Conservation (phyloP, 768 basidiomycete genomes). For the Lepiota brunneoincarnata region DNA sequence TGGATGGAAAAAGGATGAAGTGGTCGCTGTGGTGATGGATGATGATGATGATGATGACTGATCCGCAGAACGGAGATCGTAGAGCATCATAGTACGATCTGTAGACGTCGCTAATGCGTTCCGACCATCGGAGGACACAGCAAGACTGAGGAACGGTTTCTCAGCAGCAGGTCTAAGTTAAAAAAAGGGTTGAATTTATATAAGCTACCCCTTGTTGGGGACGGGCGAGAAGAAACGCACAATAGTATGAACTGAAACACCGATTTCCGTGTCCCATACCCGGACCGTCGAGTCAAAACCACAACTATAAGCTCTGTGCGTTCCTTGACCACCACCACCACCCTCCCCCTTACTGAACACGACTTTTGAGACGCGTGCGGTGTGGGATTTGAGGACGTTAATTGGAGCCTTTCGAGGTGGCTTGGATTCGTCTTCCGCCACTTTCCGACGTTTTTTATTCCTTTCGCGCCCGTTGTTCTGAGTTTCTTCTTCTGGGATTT, state of each 20-base stretch:
- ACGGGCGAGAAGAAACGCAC: conserved; percentile 45
- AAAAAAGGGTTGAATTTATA: too few relatives aligned
- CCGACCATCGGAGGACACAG: conserved; percentile 39
- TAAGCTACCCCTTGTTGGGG: too few relatives aligned
- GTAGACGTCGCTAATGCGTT: conserved; percentile 63
- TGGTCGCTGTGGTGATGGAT: conserved; percentile 15
- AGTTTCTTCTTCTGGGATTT: conserved; percentile 55
- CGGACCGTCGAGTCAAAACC: conserved; percentile 91
- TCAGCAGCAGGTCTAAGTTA: conserved; percentile 65
- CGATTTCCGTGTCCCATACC: conserved; percentile 82
- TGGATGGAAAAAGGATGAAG: conserved; percentile 43
- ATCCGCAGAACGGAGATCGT: conserved; percentile 55
- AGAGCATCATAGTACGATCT: conserved; percentile 70
- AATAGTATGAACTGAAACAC: conserved; percentile 67
- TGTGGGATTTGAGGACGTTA: conserved; percentile 79
- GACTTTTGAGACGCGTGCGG: conserved; percentile 74
- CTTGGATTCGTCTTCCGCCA: conserved; percentile 36
- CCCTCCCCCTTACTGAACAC: conserved; percentile 45
- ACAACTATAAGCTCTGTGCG: conserved; percentile 60
- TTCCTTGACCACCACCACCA: too few relatives aligned
- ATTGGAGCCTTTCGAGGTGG: conserved; percentile 65
- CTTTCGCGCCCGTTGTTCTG: conserved; percentile 33
- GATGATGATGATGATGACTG: too few relatives aligned
- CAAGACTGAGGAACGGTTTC: conserved; percentile 72
- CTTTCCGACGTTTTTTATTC: conserved; percentile 66